phyloP scores from a whole-genome alignment of 495 filamentous ascomycete genomes.

The Parmelia sp. region DNA sequence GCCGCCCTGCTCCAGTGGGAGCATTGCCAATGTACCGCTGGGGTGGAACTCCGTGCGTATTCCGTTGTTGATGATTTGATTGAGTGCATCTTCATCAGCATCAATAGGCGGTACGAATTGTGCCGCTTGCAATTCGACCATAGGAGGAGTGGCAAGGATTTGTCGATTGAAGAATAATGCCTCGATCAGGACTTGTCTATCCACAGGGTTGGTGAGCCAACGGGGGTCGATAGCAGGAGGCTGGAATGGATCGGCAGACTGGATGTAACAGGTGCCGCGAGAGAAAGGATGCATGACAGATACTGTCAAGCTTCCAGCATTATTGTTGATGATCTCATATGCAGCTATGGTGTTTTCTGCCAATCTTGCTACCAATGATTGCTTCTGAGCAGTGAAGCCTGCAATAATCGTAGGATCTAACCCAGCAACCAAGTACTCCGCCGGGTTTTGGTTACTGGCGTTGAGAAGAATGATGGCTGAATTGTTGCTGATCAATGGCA shows the following conservation, averaged over 20 bases:
- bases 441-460: constrained; percentile 23
- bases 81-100: constrained; percentile 26
- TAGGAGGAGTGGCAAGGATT: constrained; percentile 29
- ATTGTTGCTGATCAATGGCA: constrained; percentile 27
- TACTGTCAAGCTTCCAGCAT: constrained; percentile 28
- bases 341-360: constrained; percentile 24
- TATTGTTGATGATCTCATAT: constrained; percentile 31
- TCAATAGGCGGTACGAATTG: constrained; percentile 30
- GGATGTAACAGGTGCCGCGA: constrained; percentile 34
- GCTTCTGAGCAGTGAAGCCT: constrained; percentile 25
- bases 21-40: constrained; percentile 46
- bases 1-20: constrained; percentile 41
- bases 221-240: constrained; percentile 32
- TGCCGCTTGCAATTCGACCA: constrained; percentile 27
- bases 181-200: constrained; percentile 35
- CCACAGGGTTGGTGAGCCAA: constrained; percentile 34
- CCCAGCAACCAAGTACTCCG: constrained; percentile 22
- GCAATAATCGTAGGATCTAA: constrained; percentile 26
- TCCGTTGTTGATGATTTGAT: constrained; percentile 29
- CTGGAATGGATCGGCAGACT: constrained; percentile 28
- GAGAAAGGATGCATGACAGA: constrained; percentile 41
- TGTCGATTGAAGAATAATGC: constrained; percentile 27
- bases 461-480: constrained; percentile 22
- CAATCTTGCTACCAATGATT: constrained; percentile 23
- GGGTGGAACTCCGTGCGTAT: constrained; percentile 43